These are phyloP conservation scores for Wickerhamomyces mucosus DNA, from an alignment of 805 yeast species.

Conservation along the genomic window DNA sequence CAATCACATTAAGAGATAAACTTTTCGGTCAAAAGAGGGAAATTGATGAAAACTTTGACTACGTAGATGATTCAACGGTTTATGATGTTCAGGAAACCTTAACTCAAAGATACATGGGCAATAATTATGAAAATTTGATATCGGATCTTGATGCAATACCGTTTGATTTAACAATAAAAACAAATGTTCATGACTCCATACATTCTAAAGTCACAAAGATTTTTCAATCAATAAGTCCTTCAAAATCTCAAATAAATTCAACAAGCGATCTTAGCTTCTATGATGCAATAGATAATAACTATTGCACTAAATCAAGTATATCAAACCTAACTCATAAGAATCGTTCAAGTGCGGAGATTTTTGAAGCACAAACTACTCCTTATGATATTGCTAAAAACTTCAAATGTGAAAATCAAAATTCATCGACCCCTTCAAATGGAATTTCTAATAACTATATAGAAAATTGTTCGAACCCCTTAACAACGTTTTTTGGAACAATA, in stretches of 20 bases:
- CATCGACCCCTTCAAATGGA: neutral
- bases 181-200: neutral
- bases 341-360: neutral
- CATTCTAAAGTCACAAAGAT: neutral
- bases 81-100: constrained; percentile 14
- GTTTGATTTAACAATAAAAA: constrained; percentile 10
- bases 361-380: neutral
- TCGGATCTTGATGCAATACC: constrained; percentile 19
- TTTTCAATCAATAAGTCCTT: neutral
- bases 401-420: neutral
- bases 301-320: neutral
- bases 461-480: neutral
- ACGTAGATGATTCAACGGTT: neutral
- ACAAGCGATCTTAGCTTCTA: neutral
- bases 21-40: neutral
- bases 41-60: neutral
- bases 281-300: neutral
- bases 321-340: neutral
- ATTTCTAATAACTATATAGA: neutral
- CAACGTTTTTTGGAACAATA: neutral
- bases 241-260: neutral
- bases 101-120: constrained; percentile 18
- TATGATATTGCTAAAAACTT: neutral
- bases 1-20: neutral
- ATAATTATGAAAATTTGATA: constrained; percentile 13